Base-by-base conservation (phyloP, 495 filamentous ascomycete genomes). In the Cercophora newfieldiana region DNA sequence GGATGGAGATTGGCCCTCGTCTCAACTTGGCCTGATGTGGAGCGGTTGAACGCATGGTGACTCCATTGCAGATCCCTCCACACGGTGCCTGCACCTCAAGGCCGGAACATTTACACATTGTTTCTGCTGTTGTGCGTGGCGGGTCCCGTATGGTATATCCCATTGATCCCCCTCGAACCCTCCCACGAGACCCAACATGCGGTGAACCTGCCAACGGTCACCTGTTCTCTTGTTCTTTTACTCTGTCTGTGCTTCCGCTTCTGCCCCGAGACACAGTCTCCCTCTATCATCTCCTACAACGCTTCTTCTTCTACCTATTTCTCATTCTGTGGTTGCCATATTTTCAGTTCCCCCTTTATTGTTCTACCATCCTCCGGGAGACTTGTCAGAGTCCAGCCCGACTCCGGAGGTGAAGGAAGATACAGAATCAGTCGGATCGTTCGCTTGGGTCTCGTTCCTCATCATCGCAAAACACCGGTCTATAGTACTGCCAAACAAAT, bases 41-140 rank as follows among this genome's bases (percentile, higher is more conserved):
- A 54, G 48, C 37, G 56, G 49, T 57, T 67, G 70, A 70, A 54
- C 68, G 50, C 70, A 68, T 68, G 14, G 63, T 72, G 70, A 69
- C 70, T 63, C 61, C 66, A 61, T 57, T 67, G 49, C 69, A 44
- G 58, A 64, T 63, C 64, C 26, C 44, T 47, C 28, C 66, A 10
- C n/a, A 60, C 24, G 18, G 19, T 8, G 58, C 31, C 58, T 60
- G 58, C 31, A 60, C 53, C 33, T 54, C 61, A 21, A 33, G 30
- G 10, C 59, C 26, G 19, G 60, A 30, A 30, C 22, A 30, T 47
- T 67, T 60, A 54, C 66, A 54, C 26, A 28, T 63, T 57, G 33
- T 19, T 50, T 33, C 18, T 25, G n/a, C 50, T 8, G 16, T 31
- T 44, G 44, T 67, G 59, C 51, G 59, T 67, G 59, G 65, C 65